Evolutionary conservation across 2,329 filamentous ascomycete genomes (phyloP).

Genomic region (Mycosphaerelloides madeirae): DNA sequence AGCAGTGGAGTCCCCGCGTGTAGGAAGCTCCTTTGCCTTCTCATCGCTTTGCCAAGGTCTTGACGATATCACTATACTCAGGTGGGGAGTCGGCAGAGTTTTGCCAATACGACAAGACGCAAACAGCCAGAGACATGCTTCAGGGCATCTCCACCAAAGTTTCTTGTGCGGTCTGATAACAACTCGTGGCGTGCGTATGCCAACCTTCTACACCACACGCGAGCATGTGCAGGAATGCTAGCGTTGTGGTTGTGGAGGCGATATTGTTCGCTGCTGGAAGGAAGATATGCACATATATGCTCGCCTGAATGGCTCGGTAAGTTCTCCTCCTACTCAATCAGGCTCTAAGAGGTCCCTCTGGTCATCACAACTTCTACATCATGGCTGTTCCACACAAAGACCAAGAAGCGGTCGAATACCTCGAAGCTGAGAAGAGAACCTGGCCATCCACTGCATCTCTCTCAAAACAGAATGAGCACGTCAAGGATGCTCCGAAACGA

Average conservation of each 20-base stretch:
- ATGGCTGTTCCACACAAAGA: constrained; percentile 11
- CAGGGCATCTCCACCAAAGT: not conserved
- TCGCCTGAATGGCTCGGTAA: not conserved
- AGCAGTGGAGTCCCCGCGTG: not conserved
- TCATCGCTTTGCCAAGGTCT: not conserved
- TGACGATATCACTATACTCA: not conserved
- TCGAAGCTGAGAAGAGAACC: constrained; percentile 14
- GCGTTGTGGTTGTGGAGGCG: not conserved
- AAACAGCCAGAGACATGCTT: not conserved
- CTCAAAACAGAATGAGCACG: constrained; percentile 9
- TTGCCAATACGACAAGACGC: constrained; percentile 3
- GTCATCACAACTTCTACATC: not conserved
- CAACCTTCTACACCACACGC: constrained; percentile 8
- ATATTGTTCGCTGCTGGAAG: not conserved
- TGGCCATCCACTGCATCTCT: constrained; percentile 13
- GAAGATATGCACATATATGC: not conserved
- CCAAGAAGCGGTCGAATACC: constrained; percentile 10
- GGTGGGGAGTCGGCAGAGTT: not conserved
- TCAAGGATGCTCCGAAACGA: constrained; percentile 9
- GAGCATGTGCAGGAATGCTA: not conserved
- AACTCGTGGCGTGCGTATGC: constrained; percentile 17
- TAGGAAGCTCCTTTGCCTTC: not conserved
- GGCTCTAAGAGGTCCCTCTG: too few relatives aligned
- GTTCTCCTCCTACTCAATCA: too few relatives aligned
- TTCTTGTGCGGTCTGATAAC: constrained; percentile 11